Base-by-base conservation (phyloP, 768 basidiomycete species). In the Amanita inopinata region DNA sequence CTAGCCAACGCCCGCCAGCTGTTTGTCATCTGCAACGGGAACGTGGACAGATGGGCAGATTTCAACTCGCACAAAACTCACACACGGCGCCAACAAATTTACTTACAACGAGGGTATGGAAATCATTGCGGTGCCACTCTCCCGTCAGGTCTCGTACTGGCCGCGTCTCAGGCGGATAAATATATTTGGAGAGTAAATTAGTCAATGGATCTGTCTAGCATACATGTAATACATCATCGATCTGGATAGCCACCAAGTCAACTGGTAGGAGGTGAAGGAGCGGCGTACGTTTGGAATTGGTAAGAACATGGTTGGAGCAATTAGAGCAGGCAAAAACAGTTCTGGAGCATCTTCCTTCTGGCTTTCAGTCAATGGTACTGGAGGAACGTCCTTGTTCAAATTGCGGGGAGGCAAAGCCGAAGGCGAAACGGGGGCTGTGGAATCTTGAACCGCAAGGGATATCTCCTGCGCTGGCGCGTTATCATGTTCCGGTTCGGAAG, bases 241-340 rank as follows among this genome's bases (percentile, higher is more conserved):
- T 62, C 63, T 66, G 58, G 56, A 68, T 56, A 83, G 59, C 77
- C 74, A 81, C 76, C 77, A 83, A 8, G 70, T 67, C 33, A 83
- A 64, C 46, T 67, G 60, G 59, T 65, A 60, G 14, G 59, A 65
- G 34, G 70, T 73, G 48, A 74, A 61, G 38, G 63, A 62, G 51
- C 52, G 63, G 75, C 83, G 76, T 72, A 90, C 87, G 66, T 87
- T 87, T 38, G 88, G 87, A 32, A 89, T 83, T n/a, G 87, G 87
- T 35, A 89, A 63, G 57, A 90, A 90, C 80, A 89, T 82, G 24
- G 78, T 81, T 24, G 86, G 79, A 20, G 75, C 59, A 25, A 80
- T 68, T 27, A 89, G 73, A 27, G 76, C 76, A 2, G 85, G 83
- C 19, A 85, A 64, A 56, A 77, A 80, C 15, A 84, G 53, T 35